Evolutionary conservation across 768 basidiomycete species (phyloP).

Genomic region (Rossbeevera mucosa): DNA sequence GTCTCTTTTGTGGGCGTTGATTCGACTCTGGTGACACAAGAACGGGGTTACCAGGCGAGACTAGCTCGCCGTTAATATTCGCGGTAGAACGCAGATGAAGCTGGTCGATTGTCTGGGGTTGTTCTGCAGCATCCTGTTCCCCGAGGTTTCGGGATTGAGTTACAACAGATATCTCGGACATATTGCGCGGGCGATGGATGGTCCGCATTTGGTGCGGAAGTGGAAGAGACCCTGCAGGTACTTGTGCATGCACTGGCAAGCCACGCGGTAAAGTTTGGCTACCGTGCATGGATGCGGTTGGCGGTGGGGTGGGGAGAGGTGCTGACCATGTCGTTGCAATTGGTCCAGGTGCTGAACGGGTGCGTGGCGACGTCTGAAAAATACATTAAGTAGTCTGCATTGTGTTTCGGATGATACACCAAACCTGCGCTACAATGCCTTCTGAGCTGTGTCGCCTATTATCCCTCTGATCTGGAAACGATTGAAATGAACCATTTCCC

Average conservation of each 20-base stretch:
- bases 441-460: slow-evolving; percentile 18
- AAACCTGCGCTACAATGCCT: slow-evolving; percentile 14
- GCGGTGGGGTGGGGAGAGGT: slow-evolving; percentile 21
- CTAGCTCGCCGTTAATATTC: slow-evolving; percentile 2
- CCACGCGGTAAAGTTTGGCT: slow-evolving; percentile 7
- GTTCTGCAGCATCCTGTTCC: slow-evolving; percentile 4
- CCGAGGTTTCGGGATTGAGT: slow-evolving; percentile 1
- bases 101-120: background rate
- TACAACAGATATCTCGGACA: slow-evolving; percentile 1
- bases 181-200: background rate
- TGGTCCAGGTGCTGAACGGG: slow-evolving; percentile 4
- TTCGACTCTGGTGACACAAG: background rate
- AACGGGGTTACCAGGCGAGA: background rate
- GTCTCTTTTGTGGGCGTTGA: slow-evolving; percentile 15
- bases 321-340: slow-evolving; percentile 14
- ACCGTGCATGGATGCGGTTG: slow-evolving; percentile 4
- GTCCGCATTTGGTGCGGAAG: slow-evolving; percentile 5
- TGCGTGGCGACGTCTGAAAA: slow-evolving; percentile 5
- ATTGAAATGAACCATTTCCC: slow-evolving; percentile 4
- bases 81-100: background rate
- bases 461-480: slow-evolving; percentile 4
- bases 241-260: slow-evolving; percentile 10
- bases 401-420: slow-evolving; percentile 1
- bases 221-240: slow-evolving; percentile 7
- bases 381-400: background rate